phyloP scores from a whole-genome alignment of 768 basidiomycete genomes.

The Mycena rebaudengoi region DNA sequence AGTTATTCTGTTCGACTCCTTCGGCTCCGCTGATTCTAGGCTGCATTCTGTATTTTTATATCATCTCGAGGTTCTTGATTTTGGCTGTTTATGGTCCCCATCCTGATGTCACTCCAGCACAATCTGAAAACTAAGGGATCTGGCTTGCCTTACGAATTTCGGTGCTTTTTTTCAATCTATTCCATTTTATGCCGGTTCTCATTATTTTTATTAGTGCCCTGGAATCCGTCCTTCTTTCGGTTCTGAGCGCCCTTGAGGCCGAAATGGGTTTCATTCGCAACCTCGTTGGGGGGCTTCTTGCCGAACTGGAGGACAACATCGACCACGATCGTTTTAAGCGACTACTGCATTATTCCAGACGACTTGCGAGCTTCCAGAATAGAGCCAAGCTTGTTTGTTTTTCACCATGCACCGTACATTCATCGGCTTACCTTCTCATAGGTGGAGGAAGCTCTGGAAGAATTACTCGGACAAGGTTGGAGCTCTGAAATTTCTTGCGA shows the following conservation, averaged over 20 bases:
- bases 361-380: constrained; percentile 89
- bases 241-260: constrained; percentile 91
- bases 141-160: constrained; percentile 87
- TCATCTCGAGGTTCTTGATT: constrained; percentile 69
- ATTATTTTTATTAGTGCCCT: constrained; percentile 70
- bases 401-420: background rate
- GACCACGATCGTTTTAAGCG: constrained; percentile 94
- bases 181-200: constrained; percentile 14
- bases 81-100: constrained; percentile 11
- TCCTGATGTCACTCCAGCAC: constrained; percentile 58
- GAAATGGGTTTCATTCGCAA: constrained; percentile 96
- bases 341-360: constrained; percentile 90
- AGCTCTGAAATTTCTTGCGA: background rate
- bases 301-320: constrained; percentile 94
- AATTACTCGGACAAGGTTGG: constrained; percentile 88
- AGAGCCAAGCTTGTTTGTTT: constrained; percentile 79
- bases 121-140: constrained; percentile 79
- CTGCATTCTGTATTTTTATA: constrained; percentile 90
- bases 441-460: constrained; percentile 91
- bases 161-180: constrained; percentile 52
- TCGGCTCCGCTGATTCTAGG: constrained; percentile 85
- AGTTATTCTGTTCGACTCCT: constrained; percentile 92
- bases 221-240: constrained; percentile 92
- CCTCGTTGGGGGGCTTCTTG: constrained; percentile 88
- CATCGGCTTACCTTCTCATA: constrained; percentile 38